Percentiles rank a stretch among this genome's conserved stretches.
These are phyloP conservation scores for Stachybotrys elegans DNA, from an alignment of 2,329 filamentous ascomycete species.

Conservation along the genomic window DNA sequence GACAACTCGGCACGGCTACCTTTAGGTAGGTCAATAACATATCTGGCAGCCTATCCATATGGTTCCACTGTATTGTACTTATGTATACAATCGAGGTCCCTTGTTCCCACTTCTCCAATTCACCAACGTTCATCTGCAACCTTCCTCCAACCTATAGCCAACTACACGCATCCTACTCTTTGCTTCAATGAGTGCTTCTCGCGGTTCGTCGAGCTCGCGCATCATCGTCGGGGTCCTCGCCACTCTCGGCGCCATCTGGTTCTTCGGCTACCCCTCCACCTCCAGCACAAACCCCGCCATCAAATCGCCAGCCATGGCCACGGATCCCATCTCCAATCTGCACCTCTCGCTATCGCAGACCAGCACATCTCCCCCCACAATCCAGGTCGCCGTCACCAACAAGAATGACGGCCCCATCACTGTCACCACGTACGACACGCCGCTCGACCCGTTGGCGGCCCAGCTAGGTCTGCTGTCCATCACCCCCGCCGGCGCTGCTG, in stretches of 20 bases:
- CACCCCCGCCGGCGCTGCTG: conserved; percentile 25
- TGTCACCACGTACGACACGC: conserved; percentile 37
- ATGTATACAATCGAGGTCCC: no score
- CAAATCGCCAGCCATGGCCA: neutral
- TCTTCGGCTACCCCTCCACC: neutral
- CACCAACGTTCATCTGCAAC: no score
- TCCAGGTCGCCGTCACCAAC: conserved; percentile 36
- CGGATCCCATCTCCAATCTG: conserved; percentile 18
- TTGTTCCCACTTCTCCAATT: no score
- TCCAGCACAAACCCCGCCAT: neutral
- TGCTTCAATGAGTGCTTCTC: conserved; percentile 2
- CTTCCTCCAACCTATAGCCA: no score
- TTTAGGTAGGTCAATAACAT: no score
- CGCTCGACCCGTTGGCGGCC: conserved; percentile 37
- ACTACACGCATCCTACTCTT: no score
- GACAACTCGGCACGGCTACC: no score
- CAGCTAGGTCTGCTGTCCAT: conserved; percentile 36
- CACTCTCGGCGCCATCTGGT: neutral
- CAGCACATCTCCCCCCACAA: conserved; percentile 26
- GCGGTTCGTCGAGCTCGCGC: neutral
- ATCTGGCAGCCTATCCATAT: no score
- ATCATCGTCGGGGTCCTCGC: conserved; percentile 1
- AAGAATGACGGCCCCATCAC: conserved; percentile 31
- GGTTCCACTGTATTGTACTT: no score
- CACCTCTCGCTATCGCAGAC: conserved; percentile 27